Base-by-base conservation (phyloP, 192 early-diverging fungal genomes). In the Piromyces sp. region DNA sequence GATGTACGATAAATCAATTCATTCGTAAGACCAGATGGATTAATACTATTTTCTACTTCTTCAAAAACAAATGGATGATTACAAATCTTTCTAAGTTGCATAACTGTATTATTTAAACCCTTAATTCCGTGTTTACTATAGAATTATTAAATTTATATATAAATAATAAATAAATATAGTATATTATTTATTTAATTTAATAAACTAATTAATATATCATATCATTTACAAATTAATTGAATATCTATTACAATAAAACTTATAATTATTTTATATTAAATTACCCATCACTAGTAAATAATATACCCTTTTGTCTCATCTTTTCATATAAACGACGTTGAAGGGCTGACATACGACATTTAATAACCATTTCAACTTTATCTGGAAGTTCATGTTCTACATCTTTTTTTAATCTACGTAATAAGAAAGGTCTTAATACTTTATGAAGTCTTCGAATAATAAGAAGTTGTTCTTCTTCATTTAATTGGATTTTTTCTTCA, bases 41-140 rank as follows among this genome's bases (percentile, higher is more conserved):
- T 95, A 86, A 99, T 87, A 29, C 89, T 85, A 31, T 90, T 87
- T 83, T 97, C 96, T 0, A 99, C 96, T 82, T 95, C 94, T 79
- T 94, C 92, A 89, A 95, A 98, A 22, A 98, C 96, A 86, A 94
- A 99, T 79, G 98, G 98, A 87, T 99, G 98, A 87, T 98, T 99
- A 86, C 95, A 96, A 83, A 99, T 95, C 86, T 98, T 98, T 38
- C 97, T 92, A 79, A 99, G 91, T 85, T 99, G 96, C 98, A 99
- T 97, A 79, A 99, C 93, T 15, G 95, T 91, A 88, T 99, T 99
- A 88, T 95, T 97, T 80, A 99, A 86, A 17, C 94, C 93, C 81
- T 92, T 94, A 79, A 91, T 91, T 28, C 90, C 89, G 36, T 87
- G 87, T 79, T 90, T 87, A 82, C 86, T 87, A 36, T 79, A 30